A percentile compares a stretch with the other conserved stretches of the same genome.
These are phyloP conservation scores for Aspergillus udagawae DNA, from an alignment of 2,329 filamentous ascomycete genomes.

Conservation along the genomic window DNA sequence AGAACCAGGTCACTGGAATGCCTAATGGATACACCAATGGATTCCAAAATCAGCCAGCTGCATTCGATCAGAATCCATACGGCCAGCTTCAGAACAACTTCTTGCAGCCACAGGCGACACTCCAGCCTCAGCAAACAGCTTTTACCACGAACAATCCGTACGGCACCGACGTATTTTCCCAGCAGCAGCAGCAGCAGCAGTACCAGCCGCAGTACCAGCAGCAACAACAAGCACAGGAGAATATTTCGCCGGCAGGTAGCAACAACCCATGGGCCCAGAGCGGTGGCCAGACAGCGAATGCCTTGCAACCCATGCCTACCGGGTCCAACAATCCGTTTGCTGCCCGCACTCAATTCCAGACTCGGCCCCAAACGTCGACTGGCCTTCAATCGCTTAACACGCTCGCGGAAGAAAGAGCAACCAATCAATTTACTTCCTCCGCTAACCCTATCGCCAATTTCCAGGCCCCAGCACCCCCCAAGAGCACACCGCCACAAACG, in stretches of 20 bases:
- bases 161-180: conserved; percentile 41
- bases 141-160: conserved; percentile 60
- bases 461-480: conserved; percentile 39
- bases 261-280: conserved; percentile 89
- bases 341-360: conserved; percentile 56
- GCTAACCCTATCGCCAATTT: conserved; percentile 48
- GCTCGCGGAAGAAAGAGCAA: conserved; percentile 78
- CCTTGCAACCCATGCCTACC: conserved; percentile 77
- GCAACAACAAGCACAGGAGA: conserved; percentile 51
- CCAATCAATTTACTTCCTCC: conserved; percentile 53
- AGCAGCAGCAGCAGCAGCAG: conserved; percentile 45
- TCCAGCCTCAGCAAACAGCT: conserved; percentile 57
- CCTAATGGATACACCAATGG: conserved; percentile 66
- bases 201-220: conserved; percentile 35
- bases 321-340: conserved; percentile 99
- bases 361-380: conserved; percentile 45
- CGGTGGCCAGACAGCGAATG: conserved; percentile 54
- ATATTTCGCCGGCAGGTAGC: conserved; percentile 68
- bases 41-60: conserved; percentile 66
- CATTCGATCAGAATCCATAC: conserved; percentile 58
- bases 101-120: conserved; percentile 48
- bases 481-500: conserved; percentile 28
- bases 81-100: conserved; percentile 39
- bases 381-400: conserved; percentile 68
- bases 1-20: conserved; percentile 58